Percentiles rank a stretch among this genome's conserved stretches.
Conservation (phyloP, 2,329 filamentous ascomycete genomes). For the Penicillium palitans region DNA sequence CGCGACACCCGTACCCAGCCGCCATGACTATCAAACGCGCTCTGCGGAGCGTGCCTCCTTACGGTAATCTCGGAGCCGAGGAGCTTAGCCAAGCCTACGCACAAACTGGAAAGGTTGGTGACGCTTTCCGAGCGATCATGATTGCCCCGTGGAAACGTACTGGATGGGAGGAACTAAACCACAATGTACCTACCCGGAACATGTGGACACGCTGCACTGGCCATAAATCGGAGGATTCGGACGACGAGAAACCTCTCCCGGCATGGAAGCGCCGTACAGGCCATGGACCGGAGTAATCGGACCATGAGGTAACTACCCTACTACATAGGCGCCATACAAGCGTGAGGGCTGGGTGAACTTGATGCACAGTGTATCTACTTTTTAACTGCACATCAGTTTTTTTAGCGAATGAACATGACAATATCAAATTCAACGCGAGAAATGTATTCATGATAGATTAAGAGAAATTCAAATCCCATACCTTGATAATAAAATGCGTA, state of each 20-base stretch:
- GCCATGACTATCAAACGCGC: conserved; percentile 84
- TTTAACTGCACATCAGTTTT: neutral
- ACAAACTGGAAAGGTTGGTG: conserved; percentile 67
- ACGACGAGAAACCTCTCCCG: neutral
- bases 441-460: neutral
- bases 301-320: conserved; percentile 17
- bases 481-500: neutral
- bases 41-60: conserved; percentile 69
- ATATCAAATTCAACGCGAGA: neutral
- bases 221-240: neutral
- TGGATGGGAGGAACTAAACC: conserved; percentile 60
- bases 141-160: conserved; percentile 74
- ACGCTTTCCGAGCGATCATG: conserved; percentile 76
- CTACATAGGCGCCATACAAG: neutral
- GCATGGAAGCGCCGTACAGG: neutral
- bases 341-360: neutral
- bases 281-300: neutral
- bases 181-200: conserved; percentile 22
- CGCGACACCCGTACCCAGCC: conserved; percentile 57
- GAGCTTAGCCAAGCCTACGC: conserved; percentile 74
- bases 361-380: neutral
- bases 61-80: conserved; percentile 65
- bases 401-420: neutral
- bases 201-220: neutral
- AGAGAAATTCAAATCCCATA: neutral